phyloP scores from a whole-genome alignment of 2,329 filamentous ascomycete genomes.

The Dactylonectria estremocensis region DNA sequence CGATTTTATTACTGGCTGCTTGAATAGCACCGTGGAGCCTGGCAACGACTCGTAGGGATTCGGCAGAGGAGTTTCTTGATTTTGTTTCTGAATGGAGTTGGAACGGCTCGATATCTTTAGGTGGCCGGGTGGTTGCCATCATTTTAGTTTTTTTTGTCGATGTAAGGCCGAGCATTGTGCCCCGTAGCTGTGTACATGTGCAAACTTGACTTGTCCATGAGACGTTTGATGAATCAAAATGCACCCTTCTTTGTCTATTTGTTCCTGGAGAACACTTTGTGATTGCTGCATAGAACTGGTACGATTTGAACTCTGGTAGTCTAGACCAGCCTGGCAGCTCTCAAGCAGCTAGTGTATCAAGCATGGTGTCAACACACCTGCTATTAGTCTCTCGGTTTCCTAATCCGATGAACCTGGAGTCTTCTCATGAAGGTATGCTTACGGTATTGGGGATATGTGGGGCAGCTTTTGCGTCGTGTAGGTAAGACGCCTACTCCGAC shows the following conservation, averaged over 20 bases:
- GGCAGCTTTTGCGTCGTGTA: no score
- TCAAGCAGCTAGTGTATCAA: no score
- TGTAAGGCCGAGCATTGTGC: neutral
- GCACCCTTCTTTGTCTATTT: neutral
- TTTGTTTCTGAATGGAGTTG: constrained; percentile 17
- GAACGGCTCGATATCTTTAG: neutral
- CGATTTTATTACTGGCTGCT: constrained; percentile 15
- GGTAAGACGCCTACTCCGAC: no score
- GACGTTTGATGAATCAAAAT: neutral
- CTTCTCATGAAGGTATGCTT: no score
- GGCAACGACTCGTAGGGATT: constrained; percentile 12
- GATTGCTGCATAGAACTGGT: neutral
- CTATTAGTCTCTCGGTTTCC: no score
- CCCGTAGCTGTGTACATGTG: neutral
- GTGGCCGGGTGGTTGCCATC: neutral
- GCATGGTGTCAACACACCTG: no score
- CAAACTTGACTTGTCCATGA: neutral
- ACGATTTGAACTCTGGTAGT: neutral
- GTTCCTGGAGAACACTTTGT: neutral
- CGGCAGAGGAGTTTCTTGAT: constrained; percentile 21
- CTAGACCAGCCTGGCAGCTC: neutral
- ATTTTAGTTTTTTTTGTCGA: constrained; percentile 16
- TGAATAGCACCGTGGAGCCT: constrained; percentile 5
- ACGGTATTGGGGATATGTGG: no score
- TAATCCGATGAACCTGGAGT: no score